A percentile compares a stretch with the other conserved stretches of the same genome.
phyloP scores from a whole-genome alignment of 768 basidiomycete genomes.

The Fistulinella prunicolor region DNA sequence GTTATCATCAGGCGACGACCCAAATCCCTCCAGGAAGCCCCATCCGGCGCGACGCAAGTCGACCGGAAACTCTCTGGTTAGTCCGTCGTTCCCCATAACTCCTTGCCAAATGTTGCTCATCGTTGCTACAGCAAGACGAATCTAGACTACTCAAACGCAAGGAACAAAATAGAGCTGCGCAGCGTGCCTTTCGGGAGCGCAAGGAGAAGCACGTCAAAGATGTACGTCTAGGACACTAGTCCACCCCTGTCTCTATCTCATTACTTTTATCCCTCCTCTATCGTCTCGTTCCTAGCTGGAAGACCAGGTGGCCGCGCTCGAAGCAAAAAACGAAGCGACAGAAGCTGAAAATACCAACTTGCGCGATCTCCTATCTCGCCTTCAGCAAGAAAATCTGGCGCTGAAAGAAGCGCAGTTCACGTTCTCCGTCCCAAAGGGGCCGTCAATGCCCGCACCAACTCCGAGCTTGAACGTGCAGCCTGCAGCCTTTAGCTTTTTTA shows the following conservation, averaged over 20 bases:
- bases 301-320: slow-evolving; percentile 84
- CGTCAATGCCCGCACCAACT: slow-evolving; percentile 21
- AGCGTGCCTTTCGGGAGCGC: slow-evolving; percentile 94
- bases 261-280: not conserved
- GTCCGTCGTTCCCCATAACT: slow-evolving; percentile 1
- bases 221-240: slow-evolving; percentile 68
- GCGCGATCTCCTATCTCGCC: slow-evolving; percentile 75
- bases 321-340: slow-evolving; percentile 73
- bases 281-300: slow-evolving; percentile 63
- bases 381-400: slow-evolving; percentile 84
- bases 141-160: slow-evolving; percentile 81
- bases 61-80: slow-evolving; percentile 35
- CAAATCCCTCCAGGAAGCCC: slow-evolving; percentile 25
- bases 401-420: slow-evolving; percentile 84
- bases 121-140: slow-evolving; percentile 53
- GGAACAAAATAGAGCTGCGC: slow-evolving; percentile 96
- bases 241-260: slow-evolving; percentile 5
- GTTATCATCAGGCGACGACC: slow-evolving; percentile 22
- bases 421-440: slow-evolving; percentile 62
- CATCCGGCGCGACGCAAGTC: slow-evolving; percentile 39
- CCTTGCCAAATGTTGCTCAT: slow-evolving; percentile 1
- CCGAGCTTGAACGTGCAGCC: slow-evolving; percentile 21
- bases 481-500: slow-evolving; percentile 28
- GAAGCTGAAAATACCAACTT: slow-evolving; percentile 84
- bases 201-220: slow-evolving; percentile 98